These are phyloP conservation scores for Vitis rotundifolia DNA, from an alignment of 164 flowering plant species.

Conservation along the genomic window DNA sequence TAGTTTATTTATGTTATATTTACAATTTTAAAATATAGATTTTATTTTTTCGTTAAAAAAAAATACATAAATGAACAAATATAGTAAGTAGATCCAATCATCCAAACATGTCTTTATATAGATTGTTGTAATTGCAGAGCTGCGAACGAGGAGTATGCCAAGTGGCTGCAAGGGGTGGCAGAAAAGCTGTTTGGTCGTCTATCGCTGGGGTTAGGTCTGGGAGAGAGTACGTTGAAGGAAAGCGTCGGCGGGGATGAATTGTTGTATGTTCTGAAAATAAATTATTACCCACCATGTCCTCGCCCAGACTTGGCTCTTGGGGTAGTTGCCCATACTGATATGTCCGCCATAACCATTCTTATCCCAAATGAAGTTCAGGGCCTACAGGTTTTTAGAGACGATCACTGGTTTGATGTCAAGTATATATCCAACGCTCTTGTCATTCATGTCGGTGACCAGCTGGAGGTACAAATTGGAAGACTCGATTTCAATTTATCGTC, in stretches of 20 bases:
- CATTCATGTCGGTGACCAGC: constrained; percentile 60
- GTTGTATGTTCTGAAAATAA: constrained; percentile 47
- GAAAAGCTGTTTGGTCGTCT: constrained; percentile 40
- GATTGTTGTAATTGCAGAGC: constrained; percentile 29
- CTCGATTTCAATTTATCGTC: too few species aligned
- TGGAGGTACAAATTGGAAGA: constrained; percentile 34
- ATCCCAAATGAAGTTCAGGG: constrained; percentile 65
- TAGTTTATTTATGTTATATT: too few species aligned
- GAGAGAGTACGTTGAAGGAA: constrained; percentile 35
- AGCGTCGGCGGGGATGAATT: constrained; percentile 50
- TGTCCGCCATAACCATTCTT: constrained; percentile 48
- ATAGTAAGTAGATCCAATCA: too few species aligned
- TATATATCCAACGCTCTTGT: constrained; percentile 57
- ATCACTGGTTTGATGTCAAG: constrained; percentile 44
- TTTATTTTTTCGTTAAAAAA: background rate
- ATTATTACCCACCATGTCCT: constrained; percentile 71
- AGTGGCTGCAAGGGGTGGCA: constrained; percentile 38
- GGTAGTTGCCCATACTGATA: constrained; percentile 59
- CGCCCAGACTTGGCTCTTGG: constrained; percentile 67
- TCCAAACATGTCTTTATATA: background rate
- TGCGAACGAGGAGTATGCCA: constrained; percentile 54
- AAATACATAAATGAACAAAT: too few species aligned
- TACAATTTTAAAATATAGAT: too few species aligned
- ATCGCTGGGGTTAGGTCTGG: constrained; percentile 55
- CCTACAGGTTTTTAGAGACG: constrained; percentile 54